Percentiles rank a stretch among this genome's conserved stretches.
These are phyloP conservation scores for Thermoascus crustaceus DNA, from an alignment of 2,329 filamentous ascomycete genomes.

Conservation along the genomic window DNA sequence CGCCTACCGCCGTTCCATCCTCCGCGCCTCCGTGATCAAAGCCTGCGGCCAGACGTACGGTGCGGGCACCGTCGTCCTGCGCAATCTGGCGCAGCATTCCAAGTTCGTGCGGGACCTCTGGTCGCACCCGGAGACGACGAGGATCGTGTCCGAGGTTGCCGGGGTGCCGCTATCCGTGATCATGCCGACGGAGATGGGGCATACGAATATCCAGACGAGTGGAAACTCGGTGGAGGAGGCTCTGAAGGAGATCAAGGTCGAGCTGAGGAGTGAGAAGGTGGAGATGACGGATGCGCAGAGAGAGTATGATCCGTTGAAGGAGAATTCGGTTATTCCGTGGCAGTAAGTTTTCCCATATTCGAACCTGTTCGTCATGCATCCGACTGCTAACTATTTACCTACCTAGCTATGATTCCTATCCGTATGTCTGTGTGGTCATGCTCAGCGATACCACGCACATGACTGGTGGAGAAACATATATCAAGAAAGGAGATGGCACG, in stretches of 20 bases:
- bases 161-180: slow-evolving; percentile 15
- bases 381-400: too few relatives aligned
- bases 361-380: too few relatives aligned
- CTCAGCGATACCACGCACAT: slow-evolving; percentile 19
- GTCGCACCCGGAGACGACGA: slow-evolving; percentile 16
- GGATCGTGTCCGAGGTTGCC: slow-evolving; percentile 14
- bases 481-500: slow-evolving; percentile 18
- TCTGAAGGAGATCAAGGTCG: slow-evolving; percentile 8
- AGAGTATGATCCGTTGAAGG: slow-evolving; percentile 14
- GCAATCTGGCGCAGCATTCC: slow-evolving; percentile 14
- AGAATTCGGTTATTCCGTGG: slow-evolving; percentile 15
- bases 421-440: slow-evolving; percentile 28
- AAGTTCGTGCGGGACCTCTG: slow-evolving; percentile 17
- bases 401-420: too few relatives aligned
- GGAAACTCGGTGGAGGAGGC: slow-evolving; percentile 12
- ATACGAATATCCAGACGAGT: slow-evolving; percentile 17
- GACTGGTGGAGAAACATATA: slow-evolving; percentile 21
- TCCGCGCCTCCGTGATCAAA: background rate
- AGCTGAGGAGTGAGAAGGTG: slow-evolving; percentile 12
- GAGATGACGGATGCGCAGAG: slow-evolving; percentile 9
- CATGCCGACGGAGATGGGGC: slow-evolving; percentile 19
- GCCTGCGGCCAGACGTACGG: background rate
- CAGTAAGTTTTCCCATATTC: too few relatives aligned
- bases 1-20: background rate
- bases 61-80: slow-evolving; percentile 14